Evolutionary conservation across 805 yeast genomes (phyloP), one percentile per base, ranked within the genome.

Genomic region (Starmera quercuum): DNA sequence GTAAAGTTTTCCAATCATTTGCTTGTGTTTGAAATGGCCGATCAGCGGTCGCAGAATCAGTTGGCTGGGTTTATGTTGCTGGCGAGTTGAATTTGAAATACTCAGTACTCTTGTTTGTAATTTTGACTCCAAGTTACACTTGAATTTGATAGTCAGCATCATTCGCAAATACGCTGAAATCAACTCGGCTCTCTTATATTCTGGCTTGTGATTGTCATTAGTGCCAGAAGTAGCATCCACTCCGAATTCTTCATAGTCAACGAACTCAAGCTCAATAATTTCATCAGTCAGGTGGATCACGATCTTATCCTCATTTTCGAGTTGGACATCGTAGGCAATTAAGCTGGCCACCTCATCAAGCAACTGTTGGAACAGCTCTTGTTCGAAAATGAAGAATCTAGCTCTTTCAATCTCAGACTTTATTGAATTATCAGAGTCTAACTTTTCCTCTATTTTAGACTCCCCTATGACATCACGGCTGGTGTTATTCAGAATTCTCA

Each of bases 341-440:
- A 90, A 61, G 6, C 66, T 53, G 20, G 79, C 69, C 1, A 95
- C 85, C 56, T 90, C 98, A 41, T 78, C 73, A 17, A 78, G 67
- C 35, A 90, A 58, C 45, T 80, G 87, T 54, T 73, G 75, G 61
- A 85, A 85, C 35, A 90, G 64, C 54, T 90, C 97, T 49, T 84
- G 92, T 51, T 90, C 97, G 59, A 90, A 90, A 7, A 88, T 64
- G 38, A 75, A 73, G 41, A 71, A 78, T 30, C 96, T 68, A 0
- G 94, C 87, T 32, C 61, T 72, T 24, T 71, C 67, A 19, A 90
- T 74, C 46, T 74, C 78, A 17, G 69, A 71, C 31, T 68, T 66
- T 15, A 78, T 68, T 10, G 68, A 58, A 16, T 56, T 45, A 29
- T 46, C 53, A 20, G 38, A 41, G 15, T 38, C 39, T 14, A 53